phyloP scores from a whole-genome alignment of 1,284 basidiomycete genomes.

The Pholiota adiposa region DNA sequence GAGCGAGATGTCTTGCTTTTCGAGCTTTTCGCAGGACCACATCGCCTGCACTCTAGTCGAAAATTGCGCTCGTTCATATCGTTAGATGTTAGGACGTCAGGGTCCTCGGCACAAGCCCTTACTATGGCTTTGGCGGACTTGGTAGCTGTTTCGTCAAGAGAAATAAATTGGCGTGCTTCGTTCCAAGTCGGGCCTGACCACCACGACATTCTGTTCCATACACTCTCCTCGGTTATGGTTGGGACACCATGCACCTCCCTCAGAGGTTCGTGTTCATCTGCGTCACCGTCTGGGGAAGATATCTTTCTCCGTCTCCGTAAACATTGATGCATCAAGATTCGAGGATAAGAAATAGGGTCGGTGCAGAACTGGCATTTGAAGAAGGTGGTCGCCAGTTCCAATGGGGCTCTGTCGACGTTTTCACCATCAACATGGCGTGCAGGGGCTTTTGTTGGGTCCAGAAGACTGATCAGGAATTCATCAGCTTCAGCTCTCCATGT shows the following conservation, averaged over 20 bases:
- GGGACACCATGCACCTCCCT: not conserved
- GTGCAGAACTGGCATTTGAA: slow-evolving; percentile 33
- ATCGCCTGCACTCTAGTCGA: slow-evolving; percentile 30
- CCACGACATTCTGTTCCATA: slow-evolving; percentile 14
- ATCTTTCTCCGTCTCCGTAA: slow-evolving; percentile 6
- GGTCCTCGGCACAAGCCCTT: slow-evolving; percentile 27
- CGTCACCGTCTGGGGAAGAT: not conserved
- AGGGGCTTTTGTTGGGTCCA: slow-evolving; percentile 1
- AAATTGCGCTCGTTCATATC: slow-evolving; percentile 28
- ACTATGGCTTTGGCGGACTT: slow-evolving; percentile 24
- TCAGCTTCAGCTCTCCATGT: slow-evolving; percentile 19
- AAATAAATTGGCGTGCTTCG: slow-evolving; percentile 20
- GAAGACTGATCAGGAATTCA: slow-evolving; percentile 10
- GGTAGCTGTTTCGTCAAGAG: slow-evolving; percentile 28
- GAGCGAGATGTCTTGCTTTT: slow-evolving; percentile 14
- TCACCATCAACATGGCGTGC: not conserved
- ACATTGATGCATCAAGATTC: slow-evolving; percentile 32
- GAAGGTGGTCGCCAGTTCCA: slow-evolving; percentile 32
- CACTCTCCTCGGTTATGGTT: not conserved
- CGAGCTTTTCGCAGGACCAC: slow-evolving; percentile 1
- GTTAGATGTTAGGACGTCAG: slow-evolving; percentile 18
- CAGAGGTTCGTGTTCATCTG: not conserved
- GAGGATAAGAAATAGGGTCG: slow-evolving; percentile 34
- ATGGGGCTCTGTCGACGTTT: slow-evolving; percentile 2
- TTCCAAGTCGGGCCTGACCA: slow-evolving; percentile 25